Conservation (phyloP, 306 rosid species). For the Lagenaria siceraria region DNA sequence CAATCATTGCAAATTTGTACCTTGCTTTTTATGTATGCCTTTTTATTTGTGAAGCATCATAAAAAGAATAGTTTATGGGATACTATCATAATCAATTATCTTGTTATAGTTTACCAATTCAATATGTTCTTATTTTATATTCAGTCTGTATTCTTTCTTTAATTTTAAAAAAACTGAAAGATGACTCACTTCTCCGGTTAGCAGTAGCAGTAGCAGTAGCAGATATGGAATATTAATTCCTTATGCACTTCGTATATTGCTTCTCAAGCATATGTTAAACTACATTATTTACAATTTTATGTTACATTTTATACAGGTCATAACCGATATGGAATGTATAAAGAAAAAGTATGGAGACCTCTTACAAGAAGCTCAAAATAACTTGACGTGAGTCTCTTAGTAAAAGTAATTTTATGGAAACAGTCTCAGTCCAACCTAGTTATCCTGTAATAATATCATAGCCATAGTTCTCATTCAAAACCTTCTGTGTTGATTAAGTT, state of each 20-base stretch:
- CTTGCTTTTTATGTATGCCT: background rate
- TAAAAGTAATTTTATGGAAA: background rate
- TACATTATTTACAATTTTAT: background rate
- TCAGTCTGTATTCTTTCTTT: background rate
- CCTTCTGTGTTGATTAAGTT: background rate
- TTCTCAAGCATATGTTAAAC: background rate
- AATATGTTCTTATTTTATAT: background rate
- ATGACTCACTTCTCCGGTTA: background rate
- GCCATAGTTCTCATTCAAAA: background rate
- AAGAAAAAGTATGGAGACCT: slow-evolving; percentile 60
- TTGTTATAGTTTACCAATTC: background rate
- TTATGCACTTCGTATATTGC: background rate
- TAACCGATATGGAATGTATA: slow-evolving; percentile 69
- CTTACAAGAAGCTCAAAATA: slow-evolving; percentile 36
- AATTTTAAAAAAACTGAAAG: background rate
- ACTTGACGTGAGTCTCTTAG: slow-evolving; percentile 45
- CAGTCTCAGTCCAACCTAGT: background rate
- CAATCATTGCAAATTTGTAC: background rate
- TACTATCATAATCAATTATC: background rate
- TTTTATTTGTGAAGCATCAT: background rate
- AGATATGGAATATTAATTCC: background rate
- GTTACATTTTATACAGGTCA: slow-evolving; percentile 44
- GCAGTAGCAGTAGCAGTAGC: background rate
- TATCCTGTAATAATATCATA: background rate
- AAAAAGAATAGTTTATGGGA: background rate